These are phyloP conservation scores for Crucibulum laeve DNA, from an alignment of 768 basidiomycete genomes.

Conservation along the genomic window DNA sequence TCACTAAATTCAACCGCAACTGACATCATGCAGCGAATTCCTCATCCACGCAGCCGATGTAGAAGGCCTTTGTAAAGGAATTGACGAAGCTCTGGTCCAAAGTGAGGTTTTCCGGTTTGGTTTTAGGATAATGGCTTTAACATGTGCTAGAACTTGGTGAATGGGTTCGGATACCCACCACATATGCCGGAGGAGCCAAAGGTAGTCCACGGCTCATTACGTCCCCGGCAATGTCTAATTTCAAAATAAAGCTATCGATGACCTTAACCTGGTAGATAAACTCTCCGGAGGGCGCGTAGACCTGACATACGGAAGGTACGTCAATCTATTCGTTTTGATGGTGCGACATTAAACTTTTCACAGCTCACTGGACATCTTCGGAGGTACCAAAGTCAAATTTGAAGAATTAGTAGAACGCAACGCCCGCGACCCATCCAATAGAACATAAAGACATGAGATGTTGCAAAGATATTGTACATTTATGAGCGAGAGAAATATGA, in stretches of 20 bases:
- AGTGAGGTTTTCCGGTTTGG: constrained; percentile 41
- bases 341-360: background rate
- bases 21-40: constrained; percentile 65
- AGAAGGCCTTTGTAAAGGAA: constrained; percentile 94
- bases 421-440: background rate
- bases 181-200: constrained; percentile 96
- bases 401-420: constrained; percentile 43
- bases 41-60: constrained; percentile 98
- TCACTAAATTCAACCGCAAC: constrained; percentile 2
- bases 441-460: too few species aligned
- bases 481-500: background rate
- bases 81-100: constrained; percentile 82
- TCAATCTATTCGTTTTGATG: background rate
- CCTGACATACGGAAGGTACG: constrained; percentile 79
- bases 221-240: background rate
- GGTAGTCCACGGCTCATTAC: constrained; percentile 34
- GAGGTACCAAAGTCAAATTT: constrained; percentile 60
- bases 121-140: background rate
- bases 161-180: constrained; percentile 89
- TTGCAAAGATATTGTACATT: background rate
- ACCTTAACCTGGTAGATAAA: constrained; percentile 74
- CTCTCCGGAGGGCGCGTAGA: constrained; percentile 84
- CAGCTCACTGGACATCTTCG: constrained; percentile 66
- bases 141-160: constrained; percentile 68
- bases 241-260: constrained; percentile 49